These are phyloP conservation scores for Fusarium cyanostomum DNA, from an alignment of 2,329 filamentous ascomycete genomes.

Conservation along the genomic window DNA sequence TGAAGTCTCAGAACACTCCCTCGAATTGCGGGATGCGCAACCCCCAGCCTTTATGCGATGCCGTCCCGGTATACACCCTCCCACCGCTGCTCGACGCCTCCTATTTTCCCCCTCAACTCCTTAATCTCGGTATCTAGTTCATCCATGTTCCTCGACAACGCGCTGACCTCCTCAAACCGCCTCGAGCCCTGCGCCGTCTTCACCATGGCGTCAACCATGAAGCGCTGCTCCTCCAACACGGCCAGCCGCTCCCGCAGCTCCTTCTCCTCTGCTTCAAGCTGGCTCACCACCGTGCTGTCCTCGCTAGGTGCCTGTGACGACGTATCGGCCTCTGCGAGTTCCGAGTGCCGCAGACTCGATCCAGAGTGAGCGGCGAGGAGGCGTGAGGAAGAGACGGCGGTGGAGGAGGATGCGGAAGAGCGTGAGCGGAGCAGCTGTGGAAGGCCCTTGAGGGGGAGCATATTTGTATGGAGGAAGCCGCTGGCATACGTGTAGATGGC, in stretches of 20 bases:
- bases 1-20: neutral
- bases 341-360: constrained; percentile 57
- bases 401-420: constrained; percentile 48
- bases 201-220: constrained; percentile 89
- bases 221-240: constrained; percentile 89
- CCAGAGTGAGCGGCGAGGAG: constrained; percentile 48
- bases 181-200: constrained; percentile 77
- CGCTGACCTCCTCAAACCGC: constrained; percentile 87
- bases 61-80: constrained; percentile 59
- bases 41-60: constrained; percentile 15
- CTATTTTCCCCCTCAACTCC: constrained; percentile 70
- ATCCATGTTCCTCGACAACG: constrained; percentile 80
- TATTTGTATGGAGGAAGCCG: constrained; percentile 85
- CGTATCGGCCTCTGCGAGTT: constrained; percentile 58
- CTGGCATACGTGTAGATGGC: constrained; percentile 85
- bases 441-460: constrained; percentile 84
- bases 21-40: neutral
- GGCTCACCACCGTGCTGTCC: constrained; percentile 62
- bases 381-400: constrained; percentile 42
- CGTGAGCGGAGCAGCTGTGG: constrained; percentile 69
- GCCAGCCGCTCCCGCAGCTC: constrained; percentile 81
- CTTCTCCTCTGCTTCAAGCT: constrained; percentile 84
- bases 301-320: constrained; percentile 58
- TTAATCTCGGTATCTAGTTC: constrained; percentile 84
- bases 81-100: constrained; percentile 70